A percentile compares a stretch with the other conserved stretches of the same genome.
phyloP scores from a whole-genome alignment of 1,139 yeast genomes.

The Yamadazyma membranifaciens region DNA sequence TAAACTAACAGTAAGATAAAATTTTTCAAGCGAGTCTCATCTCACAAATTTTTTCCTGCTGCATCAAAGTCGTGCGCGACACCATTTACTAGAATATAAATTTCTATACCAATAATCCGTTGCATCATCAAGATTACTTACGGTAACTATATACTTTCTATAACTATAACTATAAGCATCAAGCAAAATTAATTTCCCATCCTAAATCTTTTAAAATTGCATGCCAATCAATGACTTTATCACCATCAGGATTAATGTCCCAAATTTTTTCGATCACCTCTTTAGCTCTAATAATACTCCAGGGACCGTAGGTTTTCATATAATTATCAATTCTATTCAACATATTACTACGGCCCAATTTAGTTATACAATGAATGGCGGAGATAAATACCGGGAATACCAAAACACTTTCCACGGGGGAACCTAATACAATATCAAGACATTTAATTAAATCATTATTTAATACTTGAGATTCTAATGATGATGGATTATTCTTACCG shows the following conservation, averaged over 20 bases:
- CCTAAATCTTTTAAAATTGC: constrained; percentile 61
- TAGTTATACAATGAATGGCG: constrained; percentile 63
- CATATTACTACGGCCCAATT: constrained; percentile 51
- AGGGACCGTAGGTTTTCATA: constrained; percentile 62
- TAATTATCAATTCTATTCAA: constrained; percentile 51
- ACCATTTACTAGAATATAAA: no score
- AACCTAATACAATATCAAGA: constrained; percentile 60
- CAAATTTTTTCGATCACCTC: constrained; percentile 56
- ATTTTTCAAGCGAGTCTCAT: constrained; percentile 10
- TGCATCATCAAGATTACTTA: not conserved
- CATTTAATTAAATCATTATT: constrained; percentile 54
- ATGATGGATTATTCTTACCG: constrained; percentile 57
- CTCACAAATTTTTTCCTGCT: constrained; percentile 1
- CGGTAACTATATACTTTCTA: not conserved
- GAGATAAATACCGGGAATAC: constrained; percentile 78
- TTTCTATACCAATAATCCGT: no score
- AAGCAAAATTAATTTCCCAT: constrained; percentile 81
- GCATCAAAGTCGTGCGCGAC: not conserved
- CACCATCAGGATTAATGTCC: constrained; percentile 38
- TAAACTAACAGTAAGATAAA: constrained; percentile 10
- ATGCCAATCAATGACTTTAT: constrained; percentile 59
- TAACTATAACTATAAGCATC: constrained; percentile 7
- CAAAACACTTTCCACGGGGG: constrained; percentile 68
- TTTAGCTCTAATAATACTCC: constrained; percentile 62
- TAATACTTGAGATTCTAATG: constrained; percentile 62